Conservation (phyloP, 306 rosid genomes). For the Sesbania bispinosa region DNA sequence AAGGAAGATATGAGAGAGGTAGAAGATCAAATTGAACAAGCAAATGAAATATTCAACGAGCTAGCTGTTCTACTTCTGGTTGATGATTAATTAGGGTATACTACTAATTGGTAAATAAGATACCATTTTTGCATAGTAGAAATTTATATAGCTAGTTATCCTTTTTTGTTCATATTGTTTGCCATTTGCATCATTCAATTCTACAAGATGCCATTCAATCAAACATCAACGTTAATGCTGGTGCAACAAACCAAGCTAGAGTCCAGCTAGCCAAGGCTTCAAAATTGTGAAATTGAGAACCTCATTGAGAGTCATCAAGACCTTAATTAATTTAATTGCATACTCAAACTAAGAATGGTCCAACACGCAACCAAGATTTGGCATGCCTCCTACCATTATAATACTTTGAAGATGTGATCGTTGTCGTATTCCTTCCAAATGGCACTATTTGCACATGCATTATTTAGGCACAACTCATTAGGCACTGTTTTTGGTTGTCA, state of each 20-base stretch:
- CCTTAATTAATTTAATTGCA: no score
- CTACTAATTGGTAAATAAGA: no score
- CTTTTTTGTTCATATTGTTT: no score
- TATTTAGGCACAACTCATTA: neutral
- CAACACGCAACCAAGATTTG: neutral
- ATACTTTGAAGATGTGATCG: neutral
- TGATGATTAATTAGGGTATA: no score
- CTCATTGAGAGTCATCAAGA: no score
- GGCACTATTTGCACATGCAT: neutral
- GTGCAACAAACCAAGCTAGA: conserved; percentile 36
- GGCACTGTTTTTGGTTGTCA: neutral
- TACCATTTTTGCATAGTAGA: no score
- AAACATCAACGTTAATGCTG: conserved; percentile 31
- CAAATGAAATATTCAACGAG: neutral
- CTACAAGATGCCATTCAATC: conserved; percentile 37
- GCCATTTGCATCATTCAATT: neutral
- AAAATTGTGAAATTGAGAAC: neutral
- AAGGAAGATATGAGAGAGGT: no score
- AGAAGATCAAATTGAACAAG: neutral
- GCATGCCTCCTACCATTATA: no score
- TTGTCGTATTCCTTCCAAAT: neutral
- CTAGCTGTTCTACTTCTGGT: no score
- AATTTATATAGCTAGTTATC: no score
- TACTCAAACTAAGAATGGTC: no score
- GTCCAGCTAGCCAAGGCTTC: neutral